Percentiles rank a stretch among this genome's conserved stretches.
phyloP scores from a whole-genome alignment of 352 stramenopile species.

The Phytophthora ramorum region DNA sequence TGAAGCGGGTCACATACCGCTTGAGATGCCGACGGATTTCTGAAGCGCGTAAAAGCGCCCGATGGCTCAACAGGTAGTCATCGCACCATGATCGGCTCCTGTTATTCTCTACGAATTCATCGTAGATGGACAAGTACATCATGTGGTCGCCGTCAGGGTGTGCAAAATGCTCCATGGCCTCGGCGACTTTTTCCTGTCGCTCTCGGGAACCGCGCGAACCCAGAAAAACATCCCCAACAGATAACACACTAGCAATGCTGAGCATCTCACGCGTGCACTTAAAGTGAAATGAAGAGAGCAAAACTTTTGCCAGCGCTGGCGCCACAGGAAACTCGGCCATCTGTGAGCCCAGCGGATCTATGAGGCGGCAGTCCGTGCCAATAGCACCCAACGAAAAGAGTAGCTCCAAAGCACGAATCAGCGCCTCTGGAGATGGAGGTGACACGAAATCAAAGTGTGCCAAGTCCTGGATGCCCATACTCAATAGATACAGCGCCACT shows the following conservation, averaged over 20 bases:
- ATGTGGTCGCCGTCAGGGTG: conserved; percentile 76
- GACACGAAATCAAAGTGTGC: conserved; percentile 88
- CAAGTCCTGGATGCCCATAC: conserved; percentile 88
- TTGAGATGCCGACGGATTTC: conserved; percentile 79
- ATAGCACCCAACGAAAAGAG: conserved; percentile 78
- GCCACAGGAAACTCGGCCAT: conserved; percentile 99
- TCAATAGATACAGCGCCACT: conserved; percentile 77
- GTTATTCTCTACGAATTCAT: conserved; percentile 75
- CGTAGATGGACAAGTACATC: conserved; percentile 73
- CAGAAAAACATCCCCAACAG: conserved; percentile 90
- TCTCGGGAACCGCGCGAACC: conserved; percentile 65
- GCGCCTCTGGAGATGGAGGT: conserved; percentile 69
- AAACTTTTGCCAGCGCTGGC: conserved; percentile 80
- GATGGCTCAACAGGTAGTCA: conserved; percentile 67
- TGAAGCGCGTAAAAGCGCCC: conserved; percentile 60
- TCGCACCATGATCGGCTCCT: conserved; percentile 78
- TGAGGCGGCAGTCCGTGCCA: conserved; percentile 56
- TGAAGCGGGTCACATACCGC: conserved; percentile 69
- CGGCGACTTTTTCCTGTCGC: conserved; percentile 67
- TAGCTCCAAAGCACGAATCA: conserved; percentile 76
- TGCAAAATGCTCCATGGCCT: conserved; percentile 74
- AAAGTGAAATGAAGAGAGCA: conserved; percentile 71
- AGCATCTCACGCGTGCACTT: conserved; percentile 94
- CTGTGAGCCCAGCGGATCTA: conserved; percentile 89
- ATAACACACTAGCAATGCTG: conserved; percentile 96